Base-by-base conservation (phyloP, 164 flowering plant species). In the Macadamia tetraphylla region DNA sequence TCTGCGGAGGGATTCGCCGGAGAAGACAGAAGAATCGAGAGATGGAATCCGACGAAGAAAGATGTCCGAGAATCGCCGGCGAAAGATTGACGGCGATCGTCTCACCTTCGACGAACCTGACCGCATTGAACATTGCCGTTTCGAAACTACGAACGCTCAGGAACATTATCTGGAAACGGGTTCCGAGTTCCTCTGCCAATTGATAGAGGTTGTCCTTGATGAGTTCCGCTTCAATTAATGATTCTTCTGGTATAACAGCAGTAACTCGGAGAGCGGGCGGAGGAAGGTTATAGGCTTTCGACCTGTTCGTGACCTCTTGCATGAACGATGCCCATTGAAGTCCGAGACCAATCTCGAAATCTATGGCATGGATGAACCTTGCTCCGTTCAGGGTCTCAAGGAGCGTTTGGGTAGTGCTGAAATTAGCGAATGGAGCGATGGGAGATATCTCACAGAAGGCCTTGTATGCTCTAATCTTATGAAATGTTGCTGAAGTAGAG, bases 321-420 rank as follows among this genome's bases (percentile, higher is more conserved):
- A 93, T 82, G 75, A 91, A 78, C 5, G 96, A 91, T 9, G 97
- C 90, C 88, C 94, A 91, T 42, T 89, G 91, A 7, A 88, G 87
- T 5, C 98, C 98, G n/a, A 93, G 66, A 0, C 92, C 94, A 75
- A 93, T 85, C 29, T 93, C 95, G 75, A 93, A 91, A 67, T 93
- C 98, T 48, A 93, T 71, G 64, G 88, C 72, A 70, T 91, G 97
- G 66, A 91, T 58, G 74, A 77, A 69, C 55, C 65, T 46, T 44
- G 83, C 71, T 29, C 85, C 88, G 17, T 81, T 83, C 1, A 87
- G 66, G 7, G 94, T 81, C 29, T 91, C 98, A 14, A 93, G 92
- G 56, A 93, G 75, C 6, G 92, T 88, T 71, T 93, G 98, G 52
- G 84, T 91, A 12, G 88, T 79, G 18, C 94, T 88, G 86, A 93